Evolutionary conservation across 148 eudicot genomes (phyloP).

Genomic region (Chenopodium album): DNA sequence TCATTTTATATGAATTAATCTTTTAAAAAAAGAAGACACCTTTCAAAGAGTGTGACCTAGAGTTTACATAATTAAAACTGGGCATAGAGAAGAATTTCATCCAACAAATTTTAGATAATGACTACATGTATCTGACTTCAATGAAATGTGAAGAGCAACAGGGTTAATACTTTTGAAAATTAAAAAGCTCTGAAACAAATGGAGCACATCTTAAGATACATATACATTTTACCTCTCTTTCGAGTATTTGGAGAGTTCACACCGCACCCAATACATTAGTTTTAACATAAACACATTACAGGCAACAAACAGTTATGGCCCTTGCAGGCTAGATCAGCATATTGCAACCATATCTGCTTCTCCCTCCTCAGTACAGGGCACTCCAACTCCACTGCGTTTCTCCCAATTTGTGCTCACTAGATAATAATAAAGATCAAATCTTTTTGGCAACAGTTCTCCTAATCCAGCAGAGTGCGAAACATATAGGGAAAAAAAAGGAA

Average conservation of each 20-base stretch:
- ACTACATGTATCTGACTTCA: background rate
- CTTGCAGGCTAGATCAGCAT: background rate
- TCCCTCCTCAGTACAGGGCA: background rate
- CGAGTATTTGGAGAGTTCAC: background rate
- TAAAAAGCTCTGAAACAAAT: background rate
- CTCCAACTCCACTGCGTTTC: background rate
- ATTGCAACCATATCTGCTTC: background rate
- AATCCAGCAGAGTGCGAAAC: conserved; percentile 1
- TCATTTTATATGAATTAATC: too few relatives aligned
- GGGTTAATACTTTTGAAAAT: background rate
- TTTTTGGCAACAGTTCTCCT: background rate
- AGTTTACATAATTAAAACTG: background rate
- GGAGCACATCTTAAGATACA: background rate
- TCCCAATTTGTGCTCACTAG: conserved; percentile 7
- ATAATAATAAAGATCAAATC: background rate
- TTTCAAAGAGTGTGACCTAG: background rate
- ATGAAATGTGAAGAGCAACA: background rate
- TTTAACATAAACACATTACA: background rate
- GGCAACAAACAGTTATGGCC: background rate
- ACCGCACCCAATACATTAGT: background rate
- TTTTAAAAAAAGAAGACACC: too few relatives aligned
- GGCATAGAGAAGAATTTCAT: background rate
- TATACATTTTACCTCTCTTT: conserved; percentile 13
- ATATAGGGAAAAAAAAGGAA: background rate
- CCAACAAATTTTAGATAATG: background rate